Evolutionary conservation across 108 stramenopile genomes (phyloP), one percentile per base, ranked within the genome.

Genomic region (Chaetoceros muelleri): DNA sequence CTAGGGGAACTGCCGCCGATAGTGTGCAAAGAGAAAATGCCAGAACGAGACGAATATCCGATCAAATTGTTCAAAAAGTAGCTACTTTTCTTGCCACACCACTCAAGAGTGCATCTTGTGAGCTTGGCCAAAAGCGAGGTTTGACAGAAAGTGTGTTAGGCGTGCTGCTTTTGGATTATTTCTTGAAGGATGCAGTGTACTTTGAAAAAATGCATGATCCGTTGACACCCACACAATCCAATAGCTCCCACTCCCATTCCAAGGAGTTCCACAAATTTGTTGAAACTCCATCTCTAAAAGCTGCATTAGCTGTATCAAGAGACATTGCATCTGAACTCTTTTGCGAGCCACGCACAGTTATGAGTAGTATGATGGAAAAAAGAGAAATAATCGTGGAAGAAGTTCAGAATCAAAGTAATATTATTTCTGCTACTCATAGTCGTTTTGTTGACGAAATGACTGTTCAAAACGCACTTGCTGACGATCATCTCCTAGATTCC

Each of bases 21-120:
- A 79, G 81, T 20, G 79, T 76, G 0, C 76, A 79, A 57, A 65
- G 79, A 16, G 78, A 84, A 53, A 80, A 85, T 72, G 84, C 84
- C 50, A 71, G 71, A 49, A 78, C 82, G 24, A 65, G 84, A 31
- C 79, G 90, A 7, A 75, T 84, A 28, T 62, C 78, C 28, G 66
- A 85, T 54, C 73, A 66, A 2, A 67, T 84, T 2, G 21, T 85
- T 3, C 62, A 74, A 30, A 70, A 78, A 45, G 65, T 91, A 27
- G 54, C 84, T 7, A 53, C 46, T 30, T 71, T 60, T 53, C 52
- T 74, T 5, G 64, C 73, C 10, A 18, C 20, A 26, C 52, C 62
- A 3, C 53, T 72, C 46, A 30, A 50, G 45, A 65, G 30, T 65
- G 58, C 66, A 19, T 24, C 20, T 24, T 50, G 49, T 24, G 48